Evolutionary conservation across 306 rosid species (phyloP).

Genomic region (Gynostemma pentaphyllum): DNA sequence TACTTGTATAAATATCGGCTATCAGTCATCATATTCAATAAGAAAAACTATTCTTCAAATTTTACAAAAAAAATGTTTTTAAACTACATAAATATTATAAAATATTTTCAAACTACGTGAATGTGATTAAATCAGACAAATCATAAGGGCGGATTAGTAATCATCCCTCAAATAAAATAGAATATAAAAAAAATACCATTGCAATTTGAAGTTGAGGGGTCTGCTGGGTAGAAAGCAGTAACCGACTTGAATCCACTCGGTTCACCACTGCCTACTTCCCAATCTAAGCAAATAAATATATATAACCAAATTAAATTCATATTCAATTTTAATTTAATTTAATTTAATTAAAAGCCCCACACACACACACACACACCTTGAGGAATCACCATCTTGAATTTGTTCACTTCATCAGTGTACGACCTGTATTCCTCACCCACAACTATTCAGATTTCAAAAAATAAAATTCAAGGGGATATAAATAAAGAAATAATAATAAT

Average conservation of each 20-base stretch:
- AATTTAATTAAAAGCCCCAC: not conserved
- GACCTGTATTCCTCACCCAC: slow-evolving; percentile 40
- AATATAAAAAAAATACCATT: slow-evolving; percentile 33
- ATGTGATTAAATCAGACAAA: too few relatives aligned
- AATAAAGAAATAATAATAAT: too few relatives aligned
- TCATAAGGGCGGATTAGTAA: too few relatives aligned
- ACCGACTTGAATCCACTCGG: slow-evolving; percentile 71
- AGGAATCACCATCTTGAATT: slow-evolving; percentile 66
- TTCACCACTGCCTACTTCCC: slow-evolving; percentile 76
- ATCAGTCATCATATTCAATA: too few relatives aligned
- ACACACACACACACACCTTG: slow-evolving; percentile 34
- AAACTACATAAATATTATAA: too few relatives aligned
- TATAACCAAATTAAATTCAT: too few relatives aligned
- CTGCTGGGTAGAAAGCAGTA: slow-evolving; percentile 76
- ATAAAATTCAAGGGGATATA: not conserved
- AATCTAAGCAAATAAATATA: slow-evolving; percentile 35
- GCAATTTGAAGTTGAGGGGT: slow-evolving; percentile 36
- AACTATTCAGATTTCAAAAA: not conserved
- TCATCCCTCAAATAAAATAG: too few relatives aligned
- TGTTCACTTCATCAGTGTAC: slow-evolving; percentile 61
- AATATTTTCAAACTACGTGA: too few relatives aligned
- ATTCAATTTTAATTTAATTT: too few relatives aligned
- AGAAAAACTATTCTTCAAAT: too few relatives aligned
- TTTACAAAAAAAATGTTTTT: too few relatives aligned
- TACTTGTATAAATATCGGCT: too few relatives aligned